These are phyloP conservation scores for Syzygium malaccense DNA, from an alignment of 441 rosid species.

Conservation along the genomic window DNA sequence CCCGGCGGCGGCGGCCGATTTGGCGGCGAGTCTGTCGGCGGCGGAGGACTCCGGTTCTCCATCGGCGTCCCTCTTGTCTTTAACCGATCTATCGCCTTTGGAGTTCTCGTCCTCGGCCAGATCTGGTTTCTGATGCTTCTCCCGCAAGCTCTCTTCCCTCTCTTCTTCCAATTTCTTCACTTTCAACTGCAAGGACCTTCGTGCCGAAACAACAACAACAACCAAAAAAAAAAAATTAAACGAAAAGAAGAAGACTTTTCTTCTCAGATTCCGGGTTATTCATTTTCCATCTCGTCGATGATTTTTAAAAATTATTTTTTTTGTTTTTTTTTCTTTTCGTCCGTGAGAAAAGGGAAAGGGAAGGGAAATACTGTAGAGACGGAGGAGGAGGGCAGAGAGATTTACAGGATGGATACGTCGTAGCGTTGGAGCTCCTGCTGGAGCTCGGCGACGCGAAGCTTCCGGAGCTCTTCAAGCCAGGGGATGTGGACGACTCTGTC, in stretches of 20 bases:
- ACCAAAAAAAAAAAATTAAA: background rate
- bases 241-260: background rate
- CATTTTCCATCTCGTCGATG: background rate
- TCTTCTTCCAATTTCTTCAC: slow-evolving; percentile 51
- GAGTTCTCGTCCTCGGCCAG: slow-evolving; percentile 18
- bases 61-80: slow-evolving; percentile 10
- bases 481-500: slow-evolving; percentile 23
- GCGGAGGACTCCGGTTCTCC: background rate
- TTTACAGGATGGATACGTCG: slow-evolving; percentile 54
- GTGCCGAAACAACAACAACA: background rate
- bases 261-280: background rate
- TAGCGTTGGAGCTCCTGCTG: slow-evolving; percentile 49
- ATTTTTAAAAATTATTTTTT: background rate
- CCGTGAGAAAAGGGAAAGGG: background rate
- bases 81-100: slow-evolving; percentile 12
- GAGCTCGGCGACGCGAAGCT: slow-evolving; percentile 56
- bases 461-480: slow-evolving; percentile 58
- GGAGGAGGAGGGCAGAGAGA: background rate
- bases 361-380: background rate
- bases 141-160: slow-evolving; percentile 22
- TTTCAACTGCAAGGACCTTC: slow-evolving; percentile 43
- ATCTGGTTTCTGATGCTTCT: slow-evolving; percentile 30
- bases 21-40: slow-evolving; percentile 6
- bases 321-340: background rate
- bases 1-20: slow-evolving; percentile 14